Percentiles rank a stretch among this genome's conserved stretches.
These are phyloP conservation scores for Neocallimastix lanati DNA, from an alignment of 192 early-diverging fungal species.

Conservation along the genomic window DNA sequence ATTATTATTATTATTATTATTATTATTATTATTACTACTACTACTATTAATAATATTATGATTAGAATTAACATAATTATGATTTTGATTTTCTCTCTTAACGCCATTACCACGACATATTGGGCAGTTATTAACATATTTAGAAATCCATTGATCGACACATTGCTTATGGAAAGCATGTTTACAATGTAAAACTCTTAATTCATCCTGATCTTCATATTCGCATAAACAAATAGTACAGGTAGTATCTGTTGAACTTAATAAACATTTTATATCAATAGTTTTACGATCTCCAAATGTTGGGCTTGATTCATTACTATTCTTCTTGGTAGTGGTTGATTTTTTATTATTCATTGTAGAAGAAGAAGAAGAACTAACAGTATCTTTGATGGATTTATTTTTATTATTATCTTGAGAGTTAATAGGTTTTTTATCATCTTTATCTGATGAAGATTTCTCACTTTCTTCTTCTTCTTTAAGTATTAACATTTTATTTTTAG, in stretches of 20 bases:
- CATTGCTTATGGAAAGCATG: constrained; percentile 80
- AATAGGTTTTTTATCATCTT: too few relatives aligned
- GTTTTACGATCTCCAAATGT: neutral
- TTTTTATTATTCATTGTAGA: too few relatives aligned
- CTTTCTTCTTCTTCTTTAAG: neutral
- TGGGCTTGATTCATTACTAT: neutral
- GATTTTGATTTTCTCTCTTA: neutral
- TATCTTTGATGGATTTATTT: too few relatives aligned
- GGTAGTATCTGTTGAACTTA: neutral
- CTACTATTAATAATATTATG: too few relatives aligned
- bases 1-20: too few relatives aligned
- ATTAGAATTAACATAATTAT: too few relatives aligned
- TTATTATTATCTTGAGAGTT: too few relatives aligned
- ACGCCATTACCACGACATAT: neutral
- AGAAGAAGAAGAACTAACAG: too few relatives aligned
- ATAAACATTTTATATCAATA: neutral
- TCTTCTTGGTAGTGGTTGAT: neutral
- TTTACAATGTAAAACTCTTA: constrained; percentile 64
- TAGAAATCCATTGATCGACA: constrained; percentile 33
- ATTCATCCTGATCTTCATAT: constrained; percentile 58
- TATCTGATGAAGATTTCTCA: neutral
- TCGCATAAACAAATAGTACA: constrained; percentile 92
- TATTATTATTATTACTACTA: too few relatives aligned
- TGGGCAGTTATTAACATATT: neutral
- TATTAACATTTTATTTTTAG: neutral